A percentile compares a stretch with the other conserved stretches of the same genome.
Conservation (phyloP, 2,329 filamentous ascomycete species). For the Amesomyces nigricolor region DNA sequence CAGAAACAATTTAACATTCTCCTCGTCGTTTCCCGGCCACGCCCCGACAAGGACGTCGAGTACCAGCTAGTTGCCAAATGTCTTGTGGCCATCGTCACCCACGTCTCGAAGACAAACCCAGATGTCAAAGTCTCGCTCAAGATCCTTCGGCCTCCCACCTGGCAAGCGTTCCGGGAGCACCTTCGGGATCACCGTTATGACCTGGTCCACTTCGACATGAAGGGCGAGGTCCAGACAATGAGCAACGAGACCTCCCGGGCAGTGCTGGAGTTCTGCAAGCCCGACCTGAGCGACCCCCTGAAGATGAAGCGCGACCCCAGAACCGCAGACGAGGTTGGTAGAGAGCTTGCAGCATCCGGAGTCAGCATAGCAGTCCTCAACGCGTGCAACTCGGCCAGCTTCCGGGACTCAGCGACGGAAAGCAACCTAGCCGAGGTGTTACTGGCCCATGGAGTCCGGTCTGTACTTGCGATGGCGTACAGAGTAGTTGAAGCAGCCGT, state of each 20-base stretch:
- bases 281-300: neutral
- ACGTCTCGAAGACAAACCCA: neutral
- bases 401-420: neutral
- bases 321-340: neutral
- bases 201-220: conserved; percentile 2
- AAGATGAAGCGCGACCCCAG: neutral
- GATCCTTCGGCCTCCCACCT: conserved; percentile 1
- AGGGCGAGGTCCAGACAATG: neutral
- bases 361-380: neutral
- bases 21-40: conserved; percentile 2
- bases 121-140: neutral
- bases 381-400: conserved; percentile 2
- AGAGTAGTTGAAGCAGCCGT: neutral
- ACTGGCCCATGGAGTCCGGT: neutral
- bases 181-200: neutral
- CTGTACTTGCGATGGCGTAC: conserved; percentile 1
- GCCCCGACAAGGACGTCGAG: neutral
- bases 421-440: conserved; percentile 1
- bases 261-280: neutral
- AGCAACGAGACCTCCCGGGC: neutral
- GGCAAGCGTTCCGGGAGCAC: neutral
- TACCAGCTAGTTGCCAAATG: conserved; percentile 4
- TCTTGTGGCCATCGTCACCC: neutral
- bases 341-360: neutral
- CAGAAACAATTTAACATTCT: neutral